Evolutionary conservation across 805 yeast species (phyloP).

Genomic region (Sugiyamaella americana): DNA sequence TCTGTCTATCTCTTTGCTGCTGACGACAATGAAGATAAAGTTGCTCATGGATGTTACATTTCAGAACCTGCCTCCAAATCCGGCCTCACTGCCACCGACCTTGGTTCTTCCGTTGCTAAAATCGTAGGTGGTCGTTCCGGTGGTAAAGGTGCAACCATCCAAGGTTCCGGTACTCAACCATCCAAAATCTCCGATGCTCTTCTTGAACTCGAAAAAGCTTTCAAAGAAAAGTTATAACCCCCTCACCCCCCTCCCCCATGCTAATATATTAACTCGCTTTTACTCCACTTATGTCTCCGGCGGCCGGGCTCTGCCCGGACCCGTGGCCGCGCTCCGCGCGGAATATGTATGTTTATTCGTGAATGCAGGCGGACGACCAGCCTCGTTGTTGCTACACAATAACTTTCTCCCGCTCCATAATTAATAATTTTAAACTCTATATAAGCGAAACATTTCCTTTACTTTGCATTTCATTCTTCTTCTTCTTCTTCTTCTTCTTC

Average conservation of each 20-base stretch:
- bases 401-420: too few species aligned
- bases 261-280: too few species aligned
- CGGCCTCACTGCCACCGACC: slow-evolving; percentile 59
- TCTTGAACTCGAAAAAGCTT: slow-evolving; percentile 54
- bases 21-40: slow-evolving; percentile 48
- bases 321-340: too few species aligned
- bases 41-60: slow-evolving; percentile 93
- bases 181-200: slow-evolving; percentile 68
- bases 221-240: slow-evolving; percentile 27
- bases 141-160: slow-evolving; percentile 94
- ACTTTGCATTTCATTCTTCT: too few species aligned
- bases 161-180: slow-evolving; percentile 91
- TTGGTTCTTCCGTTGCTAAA: slow-evolving; percentile 64
- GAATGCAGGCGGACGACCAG: too few species aligned
- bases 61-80: slow-evolving; percentile 66
- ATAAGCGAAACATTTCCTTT: too few species aligned
- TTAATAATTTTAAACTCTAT: too few species aligned
- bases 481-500: too few species aligned
- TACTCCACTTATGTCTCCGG: too few species aligned
- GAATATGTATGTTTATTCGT: too few species aligned
- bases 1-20: slow-evolving; percentile 79
- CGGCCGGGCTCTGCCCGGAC: too few species aligned
- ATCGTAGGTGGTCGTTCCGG: slow-evolving; percentile 96
- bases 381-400: too few species aligned
- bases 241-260: not conserved